A percentile compares a stretch with the other conserved stretches of the same genome.
phyloP scores from a whole-genome alignment of 306 rosid genomes.

The Spatholobus suberectus region DNA sequence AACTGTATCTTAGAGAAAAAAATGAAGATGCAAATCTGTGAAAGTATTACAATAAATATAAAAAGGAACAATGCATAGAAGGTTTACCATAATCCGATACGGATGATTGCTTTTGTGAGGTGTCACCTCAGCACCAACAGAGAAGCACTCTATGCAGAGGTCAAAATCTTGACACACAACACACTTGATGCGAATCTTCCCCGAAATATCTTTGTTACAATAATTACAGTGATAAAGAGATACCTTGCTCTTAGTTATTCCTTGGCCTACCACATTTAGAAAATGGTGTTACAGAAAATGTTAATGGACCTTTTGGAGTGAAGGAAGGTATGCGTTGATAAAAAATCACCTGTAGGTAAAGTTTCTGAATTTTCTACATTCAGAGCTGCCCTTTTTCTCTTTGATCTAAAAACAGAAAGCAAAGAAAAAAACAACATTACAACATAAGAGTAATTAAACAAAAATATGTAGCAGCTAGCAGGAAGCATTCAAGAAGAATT shows the following conservation, averaged over 20 bases:
- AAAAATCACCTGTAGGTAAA: slow-evolving; percentile 48
- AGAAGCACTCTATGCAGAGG: slow-evolving; percentile 78
- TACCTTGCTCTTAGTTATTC: slow-evolving; percentile 67
- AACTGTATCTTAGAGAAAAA: slow-evolving; percentile 3
- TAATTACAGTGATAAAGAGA: slow-evolving; percentile 92
- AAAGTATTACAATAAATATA: slow-evolving; percentile 34
- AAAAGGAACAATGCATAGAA: not conserved
- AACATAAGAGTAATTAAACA: slow-evolving; percentile 18
- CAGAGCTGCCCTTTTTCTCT: slow-evolving; percentile 63
- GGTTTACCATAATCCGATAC: slow-evolving; percentile 68
- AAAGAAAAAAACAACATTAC: slow-evolving; percentile 25
- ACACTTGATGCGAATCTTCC: slow-evolving; percentile 86
- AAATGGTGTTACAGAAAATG: slow-evolving; percentile 14
- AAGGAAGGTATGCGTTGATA: not conserved
- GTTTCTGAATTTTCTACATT: slow-evolving; percentile 49
- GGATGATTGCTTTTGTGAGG: slow-evolving; percentile 90
- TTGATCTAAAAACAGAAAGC: slow-evolving; percentile 52
- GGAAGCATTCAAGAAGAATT: slow-evolving; percentile 28
- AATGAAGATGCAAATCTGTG: not conserved
- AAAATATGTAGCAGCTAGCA: slow-evolving; percentile 12
- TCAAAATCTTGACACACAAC: slow-evolving; percentile 89
- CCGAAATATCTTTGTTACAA: slow-evolving; percentile 93
- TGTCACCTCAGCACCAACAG: slow-evolving; percentile 88
- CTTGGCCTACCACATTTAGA: slow-evolving; percentile 62
- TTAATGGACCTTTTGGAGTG: not conserved